Conservation (phyloP, 441 rosid genomes). For the Erysimum cheiri region DNA sequence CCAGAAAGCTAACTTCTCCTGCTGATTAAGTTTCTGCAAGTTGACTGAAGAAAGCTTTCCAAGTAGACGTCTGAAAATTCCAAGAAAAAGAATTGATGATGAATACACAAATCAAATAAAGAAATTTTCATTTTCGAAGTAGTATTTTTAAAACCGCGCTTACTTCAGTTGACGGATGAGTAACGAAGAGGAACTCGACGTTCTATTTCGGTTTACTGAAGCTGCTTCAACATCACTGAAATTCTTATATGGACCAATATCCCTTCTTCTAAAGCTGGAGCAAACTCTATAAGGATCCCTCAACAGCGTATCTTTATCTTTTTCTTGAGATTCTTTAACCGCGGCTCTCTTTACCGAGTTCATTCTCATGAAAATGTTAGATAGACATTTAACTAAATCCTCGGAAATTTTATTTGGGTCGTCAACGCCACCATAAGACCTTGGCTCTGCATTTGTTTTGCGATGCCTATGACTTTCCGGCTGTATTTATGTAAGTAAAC, state of each 20-base stretch:
- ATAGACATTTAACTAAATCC: conserved; percentile 67
- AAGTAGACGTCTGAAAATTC: conserved; percentile 57
- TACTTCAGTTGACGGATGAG: conserved; percentile 70
- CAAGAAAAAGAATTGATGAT: neutral
- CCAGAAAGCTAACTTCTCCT: conserved; percentile 95
- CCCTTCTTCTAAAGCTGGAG: conserved; percentile 56
- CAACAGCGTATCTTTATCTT: conserved; percentile 39
- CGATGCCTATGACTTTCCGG: conserved; percentile 45
- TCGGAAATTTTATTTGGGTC: conserved; percentile 77
- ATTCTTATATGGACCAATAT: conserved; percentile 74
- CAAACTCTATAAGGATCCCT: conserved; percentile 65
- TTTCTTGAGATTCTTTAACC: conserved; percentile 45
- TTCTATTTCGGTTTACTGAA: conserved; percentile 56
- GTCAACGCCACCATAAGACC: conserved; percentile 37
- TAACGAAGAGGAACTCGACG: conserved; percentile 53
- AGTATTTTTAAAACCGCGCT: conserved; percentile 20
- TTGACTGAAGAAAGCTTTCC: conserved; percentile 60
- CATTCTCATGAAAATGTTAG: conserved; percentile 67
- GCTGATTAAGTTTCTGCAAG: conserved; percentile 69
- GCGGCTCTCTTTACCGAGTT: conserved; percentile 52
- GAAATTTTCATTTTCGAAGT: neutral
- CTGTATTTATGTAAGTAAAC: conserved; percentile 43
- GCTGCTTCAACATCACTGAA: conserved; percentile 55
- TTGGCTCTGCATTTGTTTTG: conserved; percentile 53
- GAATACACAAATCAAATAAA: neutral